These are phyloP conservation scores for Pichia inconspicua DNA, from an alignment of 1,139 yeast genomes.

Conservation along the genomic window DNA sequence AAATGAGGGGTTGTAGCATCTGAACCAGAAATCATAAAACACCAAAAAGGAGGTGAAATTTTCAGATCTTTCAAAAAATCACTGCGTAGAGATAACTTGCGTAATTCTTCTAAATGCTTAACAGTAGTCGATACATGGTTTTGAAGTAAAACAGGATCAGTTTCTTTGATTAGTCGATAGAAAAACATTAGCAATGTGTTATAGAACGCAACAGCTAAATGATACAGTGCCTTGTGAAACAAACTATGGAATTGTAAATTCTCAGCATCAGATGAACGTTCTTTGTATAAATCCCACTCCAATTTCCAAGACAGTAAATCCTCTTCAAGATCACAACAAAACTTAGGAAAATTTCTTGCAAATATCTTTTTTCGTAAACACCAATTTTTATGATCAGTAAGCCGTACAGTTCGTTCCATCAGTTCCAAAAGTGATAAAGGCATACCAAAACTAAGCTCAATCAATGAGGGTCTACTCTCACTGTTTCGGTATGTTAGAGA, in stretches of 20 bases:
- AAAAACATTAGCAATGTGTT: conserved; percentile 39
- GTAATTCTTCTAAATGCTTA: conserved; percentile 30
- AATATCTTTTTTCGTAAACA: conserved; percentile 37
- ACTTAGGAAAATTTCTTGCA: conserved; percentile 48
- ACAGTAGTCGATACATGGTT: conserved; percentile 30
- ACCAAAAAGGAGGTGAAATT: conserved; percentile 39
- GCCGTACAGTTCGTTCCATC: conserved; percentile 39
- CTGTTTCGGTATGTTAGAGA: conserved; percentile 2
- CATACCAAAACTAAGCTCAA: conserved; percentile 41
- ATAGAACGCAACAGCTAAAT: conserved; percentile 36
- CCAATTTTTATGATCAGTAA: conserved; percentile 47
- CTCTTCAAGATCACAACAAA: conserved; percentile 50
- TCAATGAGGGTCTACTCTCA: conserved; percentile 17
- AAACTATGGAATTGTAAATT: conserved; percentile 24
- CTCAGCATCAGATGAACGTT: conserved; percentile 10
- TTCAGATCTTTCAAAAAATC: conserved; percentile 16
- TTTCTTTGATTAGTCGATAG: conserved; percentile 38
- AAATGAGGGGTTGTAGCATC: conserved; percentile 31
- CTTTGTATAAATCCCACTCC: conserved; percentile 36
- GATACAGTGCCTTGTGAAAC: conserved; percentile 36
- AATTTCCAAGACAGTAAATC: conserved; percentile 39
- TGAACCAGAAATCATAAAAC: conserved; percentile 41
- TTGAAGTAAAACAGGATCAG: conserved; percentile 31
- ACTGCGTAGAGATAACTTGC: conserved; percentile 18
- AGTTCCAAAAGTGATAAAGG: conserved; percentile 39